Percentiles rank a stretch among this genome's conserved stretches.
Conservation (phyloP, 495 filamentous ascomycete species). For the Chaetomium fimeti region DNA sequence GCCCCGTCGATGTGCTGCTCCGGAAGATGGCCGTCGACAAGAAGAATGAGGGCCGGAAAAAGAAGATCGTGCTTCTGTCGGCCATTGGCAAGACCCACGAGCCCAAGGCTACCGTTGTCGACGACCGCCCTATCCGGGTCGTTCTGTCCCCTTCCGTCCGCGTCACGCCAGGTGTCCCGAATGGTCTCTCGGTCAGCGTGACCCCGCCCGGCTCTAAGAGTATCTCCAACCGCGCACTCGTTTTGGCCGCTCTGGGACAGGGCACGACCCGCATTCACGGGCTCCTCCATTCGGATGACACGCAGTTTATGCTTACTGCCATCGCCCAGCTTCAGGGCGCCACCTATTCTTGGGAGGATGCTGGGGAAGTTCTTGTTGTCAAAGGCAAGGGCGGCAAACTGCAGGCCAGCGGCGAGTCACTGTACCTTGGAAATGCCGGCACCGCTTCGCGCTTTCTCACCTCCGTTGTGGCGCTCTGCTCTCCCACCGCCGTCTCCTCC, state of each 20-base stretch:
- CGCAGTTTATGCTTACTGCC: conserved; percentile 93
- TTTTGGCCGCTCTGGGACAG: conserved; percentile 85
- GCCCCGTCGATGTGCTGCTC: conserved; percentile 84
- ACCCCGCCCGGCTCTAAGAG: conserved; percentile 96
- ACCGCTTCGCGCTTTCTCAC: conserved; percentile 96
- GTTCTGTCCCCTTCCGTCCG: conserved; percentile 78
- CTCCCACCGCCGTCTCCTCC: conserved; percentile 57
- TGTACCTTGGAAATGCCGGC: conserved; percentile 96
- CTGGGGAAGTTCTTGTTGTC: conserved; percentile 84
- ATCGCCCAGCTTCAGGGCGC: conserved; percentile 80
- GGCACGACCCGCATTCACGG: conserved; percentile 87
- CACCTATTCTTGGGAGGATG: conserved; percentile 91
- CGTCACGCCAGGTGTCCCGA: conserved; percentile 66
- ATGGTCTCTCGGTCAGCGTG: conserved; percentile 65
- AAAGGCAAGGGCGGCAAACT: conserved; percentile 86
- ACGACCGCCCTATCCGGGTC: conserved; percentile 80
- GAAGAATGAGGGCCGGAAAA: conserved; percentile 94
- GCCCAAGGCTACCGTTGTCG: conserved; percentile 79
- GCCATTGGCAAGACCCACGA: conserved; percentile 87
- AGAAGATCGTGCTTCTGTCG: conserved; percentile 94
- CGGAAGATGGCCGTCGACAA: conserved; percentile 97
- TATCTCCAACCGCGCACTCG: conserved; percentile 91
- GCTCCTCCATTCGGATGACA: conserved; percentile 93
- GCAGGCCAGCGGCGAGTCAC: conserved; percentile 65
- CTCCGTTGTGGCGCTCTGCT: conserved; percentile 82